Base-by-base conservation (phyloP, 768 basidiomycete genomes). In the Suillus americanus region DNA sequence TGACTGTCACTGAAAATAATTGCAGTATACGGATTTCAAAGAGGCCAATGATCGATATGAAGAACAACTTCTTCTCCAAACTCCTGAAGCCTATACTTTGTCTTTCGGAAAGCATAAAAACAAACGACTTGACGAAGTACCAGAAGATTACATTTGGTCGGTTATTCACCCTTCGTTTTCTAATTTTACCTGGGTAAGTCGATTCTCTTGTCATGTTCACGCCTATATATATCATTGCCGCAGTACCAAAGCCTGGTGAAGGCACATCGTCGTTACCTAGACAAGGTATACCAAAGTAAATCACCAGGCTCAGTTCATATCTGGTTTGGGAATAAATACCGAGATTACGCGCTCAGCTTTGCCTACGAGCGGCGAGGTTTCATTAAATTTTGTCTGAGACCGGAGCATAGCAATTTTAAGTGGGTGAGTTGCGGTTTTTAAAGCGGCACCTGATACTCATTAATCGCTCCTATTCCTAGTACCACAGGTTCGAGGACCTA, bases 181-280 rank as follows among this genome's bases (percentile, higher is more conserved):
- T 2, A 0, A 35, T 2, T 0, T n/a, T 1, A 8, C 0, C 10
- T 73, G 66, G 68, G 72, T 66, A 65, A 20, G 50, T 51, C 23
- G 0, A 25, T 59, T n/a, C 5, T 9, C 18, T 4, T 18, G 16
- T 2, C 8, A 25, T 12, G 6, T 48, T 35, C 9, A 5, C 7
- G 33, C 2, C 18, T 16, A 12, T 35, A n/a, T 63, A 45, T 13
- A 41, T 63, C 8, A 20, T 54, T 16, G 12, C 28, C 3, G 16
- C 51, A 71, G 72, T 67, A 74, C 48, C 28, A 59, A 18, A 18
- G 51, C 0, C 23, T 75, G 48, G 64, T 72, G 18, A 50, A 71
- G 0, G 64, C 68, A 1, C 73, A 69, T 9, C 43, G 38, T n/a
- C 60, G 63, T 7, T 61, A 68, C 48, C 48, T 72, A n/a, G 65